phyloP scores from a whole-genome alignment of 306 rosid species.

The Canavalia gladiata region DNA sequence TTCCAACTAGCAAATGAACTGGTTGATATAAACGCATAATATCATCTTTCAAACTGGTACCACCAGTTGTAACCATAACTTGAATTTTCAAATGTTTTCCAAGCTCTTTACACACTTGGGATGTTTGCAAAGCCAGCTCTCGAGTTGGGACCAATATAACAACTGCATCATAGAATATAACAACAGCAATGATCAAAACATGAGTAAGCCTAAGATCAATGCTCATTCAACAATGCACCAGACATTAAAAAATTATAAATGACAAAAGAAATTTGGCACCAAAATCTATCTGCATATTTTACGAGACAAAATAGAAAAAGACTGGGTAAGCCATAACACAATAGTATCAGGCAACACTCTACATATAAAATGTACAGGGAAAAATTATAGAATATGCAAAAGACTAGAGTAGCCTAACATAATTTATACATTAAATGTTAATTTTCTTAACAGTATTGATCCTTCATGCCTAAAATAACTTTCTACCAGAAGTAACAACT shows the following conservation, averaged over 20 bases:
- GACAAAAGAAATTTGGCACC: slow-evolving; percentile 12
- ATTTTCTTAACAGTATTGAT: slow-evolving; percentile 11
- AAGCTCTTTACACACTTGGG: slow-evolving; percentile 98
- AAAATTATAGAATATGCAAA: slow-evolving; percentile 4
- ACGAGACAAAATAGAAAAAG: neutral
- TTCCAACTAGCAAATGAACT: slow-evolving; percentile 96
- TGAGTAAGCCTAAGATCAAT: slow-evolving; percentile 23
- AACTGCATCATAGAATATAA: slow-evolving; percentile 59
- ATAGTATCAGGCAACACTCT: slow-evolving; percentile 12
- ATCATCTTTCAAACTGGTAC: slow-evolving; percentile 97
- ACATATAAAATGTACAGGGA: neutral
- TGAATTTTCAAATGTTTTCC: slow-evolving; percentile 94
- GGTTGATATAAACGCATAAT: slow-evolving; percentile 99
- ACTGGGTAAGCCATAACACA: neutral
- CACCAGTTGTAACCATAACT: slow-evolving; percentile 99
- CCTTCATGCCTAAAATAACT: slow-evolving; percentile 5
- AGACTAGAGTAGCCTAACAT: neutral
- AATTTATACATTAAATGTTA: neutral
- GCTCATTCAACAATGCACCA: neutral
- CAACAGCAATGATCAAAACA: slow-evolving; percentile 34
- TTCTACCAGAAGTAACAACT: neutral
- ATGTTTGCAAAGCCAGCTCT: slow-evolving; percentile 97
- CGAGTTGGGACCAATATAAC: slow-evolving; percentile 97
- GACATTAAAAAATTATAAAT: neutral
- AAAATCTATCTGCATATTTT: slow-evolving; percentile 7